Conservation (phyloP, 202 grass and related monocot species). For the Schoenoplectus triqueter region DNA sequence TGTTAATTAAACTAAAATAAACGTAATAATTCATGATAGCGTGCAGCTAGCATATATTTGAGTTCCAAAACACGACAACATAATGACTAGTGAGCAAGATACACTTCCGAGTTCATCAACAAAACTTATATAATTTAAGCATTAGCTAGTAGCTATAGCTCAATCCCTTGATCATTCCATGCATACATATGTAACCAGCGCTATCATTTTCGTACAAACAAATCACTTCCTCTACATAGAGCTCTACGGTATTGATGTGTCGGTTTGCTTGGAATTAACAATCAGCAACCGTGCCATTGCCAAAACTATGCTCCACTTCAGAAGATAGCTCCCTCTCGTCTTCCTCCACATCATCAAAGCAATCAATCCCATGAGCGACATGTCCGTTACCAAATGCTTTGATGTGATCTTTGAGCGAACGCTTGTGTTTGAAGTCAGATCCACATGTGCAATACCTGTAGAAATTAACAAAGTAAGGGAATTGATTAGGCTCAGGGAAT, state of each 20-base stretch:
- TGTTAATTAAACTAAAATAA: neutral
- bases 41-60: neutral
- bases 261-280: neutral
- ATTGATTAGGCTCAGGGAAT: too few species aligned
- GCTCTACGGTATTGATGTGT: neutral
- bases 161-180: neutral
- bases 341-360: conserved; percentile 47
- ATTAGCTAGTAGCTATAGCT: neutral
- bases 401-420: conserved; percentile 49
- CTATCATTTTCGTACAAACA: neutral
- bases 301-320: conserved; percentile 34
- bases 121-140: neutral
- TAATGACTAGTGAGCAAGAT: too few species aligned
- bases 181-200: neutral
- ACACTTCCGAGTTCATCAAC: too few species aligned
- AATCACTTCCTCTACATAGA: neutral
- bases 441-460: conserved; percentile 45
- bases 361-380: conserved; percentile 42
- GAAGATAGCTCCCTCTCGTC: conserved; percentile 54
- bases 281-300: conserved; percentile 12
- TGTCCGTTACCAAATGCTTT: conserved; percentile 46
- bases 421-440: conserved; percentile 50
- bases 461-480: neutral
- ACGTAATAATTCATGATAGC: neutral
- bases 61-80: conserved; percentile 10